Evolutionary conservation across 2,329 filamentous ascomycete species (phyloP).

Genomic region (Fulvia fulva): DNA sequence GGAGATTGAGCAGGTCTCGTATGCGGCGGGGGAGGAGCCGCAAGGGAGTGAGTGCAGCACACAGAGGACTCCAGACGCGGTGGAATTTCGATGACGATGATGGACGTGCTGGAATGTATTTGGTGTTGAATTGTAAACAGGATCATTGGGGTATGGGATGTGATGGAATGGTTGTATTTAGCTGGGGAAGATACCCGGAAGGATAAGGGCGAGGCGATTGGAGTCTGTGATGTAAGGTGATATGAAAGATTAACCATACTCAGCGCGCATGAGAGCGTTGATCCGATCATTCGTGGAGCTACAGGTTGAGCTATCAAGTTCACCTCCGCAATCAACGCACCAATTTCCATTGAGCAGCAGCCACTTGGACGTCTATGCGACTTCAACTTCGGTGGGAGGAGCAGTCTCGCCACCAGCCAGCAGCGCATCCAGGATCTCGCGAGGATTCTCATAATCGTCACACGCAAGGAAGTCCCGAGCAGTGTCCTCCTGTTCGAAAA

Average conservation of each 20-base stretch:
- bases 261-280: too few species aligned
- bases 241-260: too few species aligned
- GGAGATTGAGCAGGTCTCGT: slow-evolving; percentile 19
- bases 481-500: slow-evolving; percentile 37
- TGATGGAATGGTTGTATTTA: too few species aligned
- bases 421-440: slow-evolving; percentile 37
- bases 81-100: neutral
- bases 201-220: too few species aligned
- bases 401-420: neutral
- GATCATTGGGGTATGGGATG: neutral
- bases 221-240: too few species aligned
- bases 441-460: slow-evolving; percentile 35
- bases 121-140: neutral
- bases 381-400: too few species aligned
- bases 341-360: neutral
- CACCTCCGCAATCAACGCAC: neutral
- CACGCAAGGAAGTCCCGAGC: slow-evolving; percentile 42
- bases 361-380: neutral
- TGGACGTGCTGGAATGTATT: neutral
- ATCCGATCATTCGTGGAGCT: too few species aligned
- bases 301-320: too few species aligned
- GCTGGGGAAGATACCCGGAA: too few species aligned
- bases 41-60: neutral
- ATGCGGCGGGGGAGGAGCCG: neutral
- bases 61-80: neutral